Evolutionary conservation across 2,329 filamentous ascomycete genomes (phyloP).

Genomic region (Fusarium papillatum): DNA sequence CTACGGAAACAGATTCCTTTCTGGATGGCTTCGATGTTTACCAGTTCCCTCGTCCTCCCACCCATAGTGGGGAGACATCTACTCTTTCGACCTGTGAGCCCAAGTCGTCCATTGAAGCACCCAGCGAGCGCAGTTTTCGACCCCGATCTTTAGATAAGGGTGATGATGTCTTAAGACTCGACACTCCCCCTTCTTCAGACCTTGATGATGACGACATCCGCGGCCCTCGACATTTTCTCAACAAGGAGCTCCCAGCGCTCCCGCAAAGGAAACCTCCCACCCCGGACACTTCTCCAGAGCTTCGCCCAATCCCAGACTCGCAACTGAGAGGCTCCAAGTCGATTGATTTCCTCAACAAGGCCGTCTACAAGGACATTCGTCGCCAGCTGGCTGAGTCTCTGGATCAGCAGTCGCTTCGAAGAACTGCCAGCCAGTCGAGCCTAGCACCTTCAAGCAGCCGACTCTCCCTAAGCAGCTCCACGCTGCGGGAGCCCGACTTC

Average conservation of each 20-base stretch:
- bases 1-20: constrained; percentile 38
- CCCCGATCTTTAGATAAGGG: constrained; percentile 42
- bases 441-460: constrained; percentile 44
- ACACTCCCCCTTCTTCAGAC: constrained; percentile 52
- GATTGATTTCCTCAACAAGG: constrained; percentile 45
- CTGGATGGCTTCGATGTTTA: constrained; percentile 51
- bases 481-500: constrained; percentile 64
- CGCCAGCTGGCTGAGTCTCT: constrained; percentile 43
- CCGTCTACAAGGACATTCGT: constrained; percentile 43
- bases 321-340: constrained; percentile 45
- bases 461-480: constrained; percentile 48
- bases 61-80: constrained; percentile 42
- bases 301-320: constrained; percentile 45
- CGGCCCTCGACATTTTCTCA: constrained; percentile 32
- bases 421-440: constrained; percentile 48
- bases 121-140: constrained; percentile 43
- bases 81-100: constrained; percentile 40
- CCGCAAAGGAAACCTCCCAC: constrained; percentile 46
- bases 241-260: constrained; percentile 47
- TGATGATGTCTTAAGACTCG: constrained; percentile 37
- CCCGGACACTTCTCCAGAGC: constrained; percentile 51
- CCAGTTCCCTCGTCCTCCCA: constrained; percentile 53
- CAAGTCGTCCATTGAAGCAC: constrained; percentile 37
- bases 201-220: constrained; percentile 46
- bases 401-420: constrained; percentile 41